These are phyloP conservation scores for Oryza brachyantha DNA, from an alignment of 176 grass and related monocot genomes.

Conservation along the genomic window DNA sequence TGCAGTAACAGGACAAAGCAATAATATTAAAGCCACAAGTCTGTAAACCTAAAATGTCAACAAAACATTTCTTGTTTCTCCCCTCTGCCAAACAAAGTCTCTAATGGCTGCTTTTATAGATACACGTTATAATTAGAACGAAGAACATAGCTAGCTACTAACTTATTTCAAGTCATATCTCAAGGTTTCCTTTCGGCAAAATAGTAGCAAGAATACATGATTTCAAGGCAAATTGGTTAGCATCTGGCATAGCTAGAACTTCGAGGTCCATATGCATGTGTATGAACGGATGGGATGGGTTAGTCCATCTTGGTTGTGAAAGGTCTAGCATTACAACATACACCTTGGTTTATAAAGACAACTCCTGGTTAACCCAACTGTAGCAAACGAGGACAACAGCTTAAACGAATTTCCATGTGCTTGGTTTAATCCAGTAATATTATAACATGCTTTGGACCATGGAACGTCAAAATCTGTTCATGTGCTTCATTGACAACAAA, in stretches of 20 bases:
- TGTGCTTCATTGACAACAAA: neutral
- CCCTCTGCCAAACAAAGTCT: no score
- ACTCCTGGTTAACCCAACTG: neutral
- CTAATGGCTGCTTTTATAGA: no score
- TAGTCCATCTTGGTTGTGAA: no score
- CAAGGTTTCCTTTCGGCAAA: neutral
- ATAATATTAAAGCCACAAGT: neutral
- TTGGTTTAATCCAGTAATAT: conserved; percentile 3
- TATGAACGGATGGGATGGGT: no score
- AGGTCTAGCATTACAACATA: no score
- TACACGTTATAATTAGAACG: no score
- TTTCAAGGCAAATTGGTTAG: neutral
- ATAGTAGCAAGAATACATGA: neutral
- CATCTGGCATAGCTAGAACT: neutral
- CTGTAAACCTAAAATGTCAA: neutral
- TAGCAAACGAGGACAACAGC: neutral
- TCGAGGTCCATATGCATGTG: neutral
- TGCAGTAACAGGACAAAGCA: neutral
- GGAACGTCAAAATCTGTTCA: neutral
- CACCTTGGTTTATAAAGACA: no score
- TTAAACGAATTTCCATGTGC: neutral
- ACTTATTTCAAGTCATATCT: neutral
- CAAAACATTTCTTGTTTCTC: neutral
- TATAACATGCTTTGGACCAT: neutral
- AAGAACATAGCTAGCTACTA: neutral